Conservation (phyloP, 805 yeast species). For the Suhomyces faveliae region DNA sequence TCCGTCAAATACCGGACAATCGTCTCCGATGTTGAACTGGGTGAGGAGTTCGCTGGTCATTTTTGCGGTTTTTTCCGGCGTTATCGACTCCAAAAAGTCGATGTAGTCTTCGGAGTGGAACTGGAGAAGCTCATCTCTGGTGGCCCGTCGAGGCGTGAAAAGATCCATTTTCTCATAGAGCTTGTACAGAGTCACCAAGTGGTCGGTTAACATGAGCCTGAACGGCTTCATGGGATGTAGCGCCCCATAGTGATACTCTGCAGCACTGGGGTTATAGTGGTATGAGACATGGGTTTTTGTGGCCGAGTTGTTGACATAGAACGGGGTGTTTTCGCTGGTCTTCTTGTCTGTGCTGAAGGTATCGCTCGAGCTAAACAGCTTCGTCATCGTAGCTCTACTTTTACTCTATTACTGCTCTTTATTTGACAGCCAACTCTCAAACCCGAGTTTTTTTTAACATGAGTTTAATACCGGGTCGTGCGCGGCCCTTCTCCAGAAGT, state of each 20-base stretch:
- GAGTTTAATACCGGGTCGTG: too few relatives aligned
- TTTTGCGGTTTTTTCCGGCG: constrained; percentile 70
- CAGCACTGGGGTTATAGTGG: constrained; percentile 80
- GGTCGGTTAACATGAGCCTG: constrained; percentile 90
- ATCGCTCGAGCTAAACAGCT: constrained; percentile 6
- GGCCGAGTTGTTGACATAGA: constrained; percentile 21
- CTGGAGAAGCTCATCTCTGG: constrained; percentile 70
- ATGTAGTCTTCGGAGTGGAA: constrained; percentile 90
- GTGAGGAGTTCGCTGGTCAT: constrained; percentile 57
- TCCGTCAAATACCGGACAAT: constrained; percentile 94
- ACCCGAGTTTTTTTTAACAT: too few relatives aligned
- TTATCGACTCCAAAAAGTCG: constrained; percentile 68
- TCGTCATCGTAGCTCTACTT: background rate
- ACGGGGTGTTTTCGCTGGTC: constrained; percentile 33
- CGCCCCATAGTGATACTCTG: constrained; percentile 85
- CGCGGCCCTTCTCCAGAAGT: background rate
- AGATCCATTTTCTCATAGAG: constrained; percentile 88
- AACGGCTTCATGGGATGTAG: constrained; percentile 99
- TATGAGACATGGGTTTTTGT: constrained; percentile 60
- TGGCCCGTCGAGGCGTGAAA: constrained; percentile 79
- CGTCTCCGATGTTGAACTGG: constrained; percentile 86
- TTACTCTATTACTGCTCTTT: background rate
- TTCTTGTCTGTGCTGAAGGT: constrained; percentile 35
- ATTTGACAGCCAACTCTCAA: too few relatives aligned
- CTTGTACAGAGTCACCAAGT: constrained; percentile 79